A percentile compares a stretch with the other conserved stretches of the same genome.
These are phyloP conservation scores for Arthrobotrys iridis DNA, from an alignment of 2,329 filamentous ascomycete genomes.

Conservation along the genomic window DNA sequence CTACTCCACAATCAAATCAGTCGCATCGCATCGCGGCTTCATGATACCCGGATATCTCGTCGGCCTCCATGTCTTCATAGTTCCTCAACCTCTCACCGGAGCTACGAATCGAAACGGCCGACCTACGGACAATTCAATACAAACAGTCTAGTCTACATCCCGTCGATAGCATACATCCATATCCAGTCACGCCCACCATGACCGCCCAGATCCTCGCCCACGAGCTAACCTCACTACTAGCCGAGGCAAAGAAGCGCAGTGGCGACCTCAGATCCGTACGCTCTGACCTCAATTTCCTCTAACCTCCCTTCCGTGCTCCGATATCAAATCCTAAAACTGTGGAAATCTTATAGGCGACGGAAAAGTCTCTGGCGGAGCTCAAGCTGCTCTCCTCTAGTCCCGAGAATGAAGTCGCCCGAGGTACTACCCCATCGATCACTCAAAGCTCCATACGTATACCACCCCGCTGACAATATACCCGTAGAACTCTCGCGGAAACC, in stretches of 20 bases:
- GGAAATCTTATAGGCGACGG: conserved; percentile 73
- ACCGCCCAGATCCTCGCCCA: conserved; percentile 88
- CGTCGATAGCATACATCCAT: background rate
- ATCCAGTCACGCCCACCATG: conserved; percentile 66
- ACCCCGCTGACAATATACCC: conserved; percentile 59
- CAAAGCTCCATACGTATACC: background rate
- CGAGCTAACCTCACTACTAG: conserved; percentile 88
- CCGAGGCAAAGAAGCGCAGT: conserved; percentile 95
- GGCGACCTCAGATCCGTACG: conserved; percentile 83
- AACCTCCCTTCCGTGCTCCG: too few species aligned
- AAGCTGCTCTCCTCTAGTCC: conserved; percentile 78
- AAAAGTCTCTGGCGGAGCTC: conserved; percentile 90
- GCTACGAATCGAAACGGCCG: background rate
- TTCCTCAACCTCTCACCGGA: background rate
- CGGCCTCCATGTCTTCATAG: conserved; percentile 6
- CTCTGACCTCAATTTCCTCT: conserved; percentile 36
- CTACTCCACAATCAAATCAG: background rate
- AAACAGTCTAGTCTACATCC: background rate
- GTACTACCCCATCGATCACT: conserved; percentile 46
- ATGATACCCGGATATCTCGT: background rate
- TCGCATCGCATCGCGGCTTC: background rate
- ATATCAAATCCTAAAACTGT: conserved; percentile 23
- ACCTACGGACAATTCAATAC: background rate
- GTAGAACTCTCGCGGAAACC: conserved; percentile 82
- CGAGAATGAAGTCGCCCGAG: conserved; percentile 76